Base-by-base conservation (phyloP, 2,329 filamentous ascomycete species). In the Colletotrichum orbiculare region DNA sequence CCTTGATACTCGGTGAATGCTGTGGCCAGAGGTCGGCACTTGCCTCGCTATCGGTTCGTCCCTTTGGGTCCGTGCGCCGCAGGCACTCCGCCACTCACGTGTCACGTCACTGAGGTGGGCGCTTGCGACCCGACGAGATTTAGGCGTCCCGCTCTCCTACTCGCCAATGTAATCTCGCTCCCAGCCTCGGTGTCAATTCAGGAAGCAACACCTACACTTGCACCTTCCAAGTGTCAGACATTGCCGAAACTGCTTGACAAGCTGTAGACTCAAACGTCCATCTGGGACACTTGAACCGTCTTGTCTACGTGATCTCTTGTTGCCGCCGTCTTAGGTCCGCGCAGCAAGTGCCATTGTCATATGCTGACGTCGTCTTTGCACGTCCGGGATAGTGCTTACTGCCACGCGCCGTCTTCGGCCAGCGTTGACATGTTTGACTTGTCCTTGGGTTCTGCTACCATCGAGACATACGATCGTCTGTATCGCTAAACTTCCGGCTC, bases 341-440 rank as follows among this genome's bases (percentile, higher is more conserved):
- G 46, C 58, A 66, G 41, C 59, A 57, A 66, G 63, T 57, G 38
- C 47, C 55, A 13, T 35, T 17, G 8, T 47, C n/a, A 25, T 59
- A 55, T 63, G 58, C 47, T 54, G 37, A 43, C 63, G 63, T 63
- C 52, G 46, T 39, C 52, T 13, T 34, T 58, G 13, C 63, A 46
- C 48, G 38, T 25, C 50, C 25, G 15, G 45, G 56, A 56, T 35
- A 47, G 43, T 37, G 41, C 48, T 43, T 37, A 62, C 6, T n/a
- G 11, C 37, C 52, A 57, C 47, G 53, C 52, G 37, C 58, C 41
- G 43, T 37, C 53, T 35, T 47, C 59, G 13, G 10, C 33, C 42
- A 42, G 38, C 46, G 45, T 55, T 61, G 58, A 48, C 58, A 46
- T 66, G 37, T 34, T 57, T 56, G 58, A 62, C 53, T 61, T 62